Evolutionary conservation across 2,329 filamentous ascomycete genomes (phyloP).

Genomic region (Huntiella moniliformis): DNA sequence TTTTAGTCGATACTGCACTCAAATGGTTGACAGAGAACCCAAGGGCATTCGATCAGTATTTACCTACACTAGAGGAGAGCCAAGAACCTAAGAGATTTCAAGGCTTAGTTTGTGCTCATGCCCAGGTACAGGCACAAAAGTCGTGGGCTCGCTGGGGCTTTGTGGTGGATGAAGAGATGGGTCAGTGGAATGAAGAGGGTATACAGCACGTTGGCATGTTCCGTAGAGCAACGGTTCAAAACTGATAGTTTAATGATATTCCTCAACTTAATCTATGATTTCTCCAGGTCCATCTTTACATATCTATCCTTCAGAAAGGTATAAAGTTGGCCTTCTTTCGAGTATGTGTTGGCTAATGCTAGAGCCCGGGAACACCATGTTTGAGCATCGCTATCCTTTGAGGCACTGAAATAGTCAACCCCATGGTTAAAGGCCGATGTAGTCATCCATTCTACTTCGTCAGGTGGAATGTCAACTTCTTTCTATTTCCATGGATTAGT

Average conservation of each 20-base stretch:
- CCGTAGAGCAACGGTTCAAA: conserved; percentile 17
- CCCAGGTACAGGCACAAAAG: conserved; percentile 45
- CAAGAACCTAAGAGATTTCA: conserved; percentile 28
- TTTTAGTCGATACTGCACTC: conserved; percentile 48
- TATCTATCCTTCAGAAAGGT: conserved; percentile 26
- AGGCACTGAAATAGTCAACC: conserved; percentile 42
- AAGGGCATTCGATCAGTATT: conserved; percentile 23
- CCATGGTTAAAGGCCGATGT: conserved; percentile 51
- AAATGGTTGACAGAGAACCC: conserved; percentile 48
- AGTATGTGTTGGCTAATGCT: conserved; percentile 37
- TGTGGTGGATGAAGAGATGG: conserved; percentile 50
- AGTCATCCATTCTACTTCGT: conserved; percentile 62
- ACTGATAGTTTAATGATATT: neutral
- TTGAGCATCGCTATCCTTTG: conserved; percentile 34
- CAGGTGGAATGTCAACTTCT: conserved; percentile 32
- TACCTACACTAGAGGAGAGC: conserved; percentile 25
- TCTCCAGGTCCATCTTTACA: conserved; percentile 20
- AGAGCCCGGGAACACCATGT: conserved; percentile 46
- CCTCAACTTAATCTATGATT: neutral
- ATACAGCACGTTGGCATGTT: conserved; percentile 81
- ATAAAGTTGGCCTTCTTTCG: conserved; percentile 32
- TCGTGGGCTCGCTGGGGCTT: conserved; percentile 62
- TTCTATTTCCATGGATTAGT: conserved; percentile 10
- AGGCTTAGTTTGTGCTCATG: conserved; percentile 62
- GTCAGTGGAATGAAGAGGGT: conserved; percentile 65